These are phyloP conservation scores for Deinandra increscens DNA, from an alignment of 129 eudicot species.

Conservation along the genomic window DNA sequence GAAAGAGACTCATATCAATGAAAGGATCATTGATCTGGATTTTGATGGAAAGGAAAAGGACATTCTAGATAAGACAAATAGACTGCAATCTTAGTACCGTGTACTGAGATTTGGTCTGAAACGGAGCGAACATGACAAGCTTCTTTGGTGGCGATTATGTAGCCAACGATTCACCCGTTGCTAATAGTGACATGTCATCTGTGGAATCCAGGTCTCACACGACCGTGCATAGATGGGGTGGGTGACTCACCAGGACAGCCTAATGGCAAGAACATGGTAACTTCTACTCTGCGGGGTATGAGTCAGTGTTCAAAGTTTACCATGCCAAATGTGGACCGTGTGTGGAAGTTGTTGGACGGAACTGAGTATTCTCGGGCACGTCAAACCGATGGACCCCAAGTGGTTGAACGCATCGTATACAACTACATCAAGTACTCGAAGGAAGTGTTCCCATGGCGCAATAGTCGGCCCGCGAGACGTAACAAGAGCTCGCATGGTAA, in stretches of 20 bases:
- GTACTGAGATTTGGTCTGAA: background rate
- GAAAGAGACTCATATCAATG: conserved; percentile 20
- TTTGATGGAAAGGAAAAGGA: background rate
- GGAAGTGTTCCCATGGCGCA: conserved; percentile 33
- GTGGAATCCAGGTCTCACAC: conserved; percentile 28
- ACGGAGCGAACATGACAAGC: background rate
- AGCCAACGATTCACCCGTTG: background rate
- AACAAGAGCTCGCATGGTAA: background rate
- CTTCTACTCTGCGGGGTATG: conserved; percentile 38
- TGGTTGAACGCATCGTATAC: conserved; percentile 38
- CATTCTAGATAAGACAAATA: background rate
- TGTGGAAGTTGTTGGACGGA: conserved; percentile 40
- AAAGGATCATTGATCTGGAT: conserved; percentile 9
- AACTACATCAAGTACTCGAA: conserved; percentile 15
- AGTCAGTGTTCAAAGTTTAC: conserved; percentile 36
- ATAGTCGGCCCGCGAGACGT: conserved; percentile 23
- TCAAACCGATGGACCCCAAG: conserved; percentile 28
- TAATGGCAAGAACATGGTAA: conserved; percentile 34
- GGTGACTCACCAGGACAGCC: conserved; percentile 26
- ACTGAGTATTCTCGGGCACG: background rate
- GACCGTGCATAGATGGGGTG: conserved; percentile 26
- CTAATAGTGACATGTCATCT: background rate
- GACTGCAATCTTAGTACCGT: background rate
- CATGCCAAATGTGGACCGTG: conserved; percentile 38
- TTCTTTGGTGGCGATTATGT: conserved; percentile 33